Percentiles rank a stretch among this genome's conserved stretches.
Conservation (phyloP, 2,329 filamentous ascomycete species). For the Ambrosiella beaveri region DNA sequence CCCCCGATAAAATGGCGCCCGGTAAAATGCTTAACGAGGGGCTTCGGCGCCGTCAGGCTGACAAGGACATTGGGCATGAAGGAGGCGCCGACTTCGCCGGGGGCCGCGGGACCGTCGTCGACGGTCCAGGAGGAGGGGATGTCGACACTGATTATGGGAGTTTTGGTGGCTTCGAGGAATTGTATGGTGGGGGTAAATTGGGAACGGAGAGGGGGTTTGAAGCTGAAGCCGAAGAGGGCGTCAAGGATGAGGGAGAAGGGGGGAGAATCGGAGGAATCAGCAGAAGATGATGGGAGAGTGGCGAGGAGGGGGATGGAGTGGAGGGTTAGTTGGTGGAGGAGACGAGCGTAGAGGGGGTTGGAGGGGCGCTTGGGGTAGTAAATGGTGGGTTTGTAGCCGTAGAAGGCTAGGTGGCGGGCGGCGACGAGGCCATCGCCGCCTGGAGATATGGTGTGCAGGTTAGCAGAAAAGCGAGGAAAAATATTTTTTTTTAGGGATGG, state of each 20-base stretch:
- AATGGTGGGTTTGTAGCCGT: conserved; percentile 73
- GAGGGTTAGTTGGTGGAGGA: conserved; percentile 61
- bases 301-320: conserved; percentile 69
- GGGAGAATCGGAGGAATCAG: conserved; percentile 33
- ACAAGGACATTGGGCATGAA: conserved; percentile 72
- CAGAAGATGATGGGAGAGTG: conserved; percentile 39
- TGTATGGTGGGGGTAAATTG: conserved; percentile 73
- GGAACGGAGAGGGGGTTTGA: conserved; percentile 79
- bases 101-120: conserved; percentile 49
- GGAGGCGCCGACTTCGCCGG: conserved; percentile 54
- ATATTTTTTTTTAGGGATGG: background rate
- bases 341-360: conserved; percentile 57
- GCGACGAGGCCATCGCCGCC: conserved; percentile 91
- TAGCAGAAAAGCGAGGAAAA: background rate
- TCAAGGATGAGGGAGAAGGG: conserved; percentile 71
- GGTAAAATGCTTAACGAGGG: conserved; percentile 63
- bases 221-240: conserved; percentile 91
- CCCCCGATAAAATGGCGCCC: conserved; percentile 88
- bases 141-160: conserved; percentile 78
- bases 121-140: conserved; percentile 93
- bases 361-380: conserved; percentile 90
- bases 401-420: conserved; percentile 78
- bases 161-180: conserved; percentile 47
- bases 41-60: conserved; percentile 86
- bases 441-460: conserved; percentile 19